Percentiles rank a stretch among this genome's conserved stretches.
phyloP scores from a whole-genome alignment of 1,284 basidiomycete genomes.

The Cronartium ribicola region DNA sequence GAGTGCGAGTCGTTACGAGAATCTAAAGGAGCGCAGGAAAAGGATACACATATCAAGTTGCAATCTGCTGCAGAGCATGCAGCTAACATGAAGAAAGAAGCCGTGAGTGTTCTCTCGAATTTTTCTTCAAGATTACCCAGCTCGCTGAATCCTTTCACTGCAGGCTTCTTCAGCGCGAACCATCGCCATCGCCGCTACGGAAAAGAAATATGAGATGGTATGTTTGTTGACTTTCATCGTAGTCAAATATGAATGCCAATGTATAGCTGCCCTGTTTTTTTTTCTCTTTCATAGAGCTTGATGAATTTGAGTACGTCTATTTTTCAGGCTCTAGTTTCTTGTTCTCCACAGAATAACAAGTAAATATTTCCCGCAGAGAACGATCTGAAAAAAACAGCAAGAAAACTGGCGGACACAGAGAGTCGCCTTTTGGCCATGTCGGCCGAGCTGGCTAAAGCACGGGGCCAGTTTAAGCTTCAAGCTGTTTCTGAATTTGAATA shows the following conservation, averaged over 20 bases:
- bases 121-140: background rate
- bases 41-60: constrained; percentile 4
- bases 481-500: background rate
- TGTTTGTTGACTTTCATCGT: background rate
- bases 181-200: constrained; percentile 18
- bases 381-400: constrained; percentile 22
- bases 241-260: background rate
- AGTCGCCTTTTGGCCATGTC: constrained; percentile 32
- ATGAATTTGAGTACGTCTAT: constrained; percentile 33
- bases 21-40: constrained; percentile 14
- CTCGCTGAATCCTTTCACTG: constrained; percentile 3
- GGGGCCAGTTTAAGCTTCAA: constrained; percentile 7
- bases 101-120: background rate
- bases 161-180: constrained; percentile 20
- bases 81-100: constrained; percentile 8
- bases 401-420: constrained; percentile 26
- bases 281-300: constrained; percentile 7
- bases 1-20: constrained; percentile 5
- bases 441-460: constrained; percentile 30
- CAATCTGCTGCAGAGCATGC: constrained; percentile 16
- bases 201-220: constrained; percentile 35
- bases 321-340: too few species aligned
- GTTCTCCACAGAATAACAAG: too few species aligned
- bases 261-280: background rate
- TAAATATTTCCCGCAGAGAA: constrained; percentile 19